phyloP scores from a whole-genome alignment of 2,329 filamentous ascomycete genomes.

The Beauveria bassiana region DNA sequence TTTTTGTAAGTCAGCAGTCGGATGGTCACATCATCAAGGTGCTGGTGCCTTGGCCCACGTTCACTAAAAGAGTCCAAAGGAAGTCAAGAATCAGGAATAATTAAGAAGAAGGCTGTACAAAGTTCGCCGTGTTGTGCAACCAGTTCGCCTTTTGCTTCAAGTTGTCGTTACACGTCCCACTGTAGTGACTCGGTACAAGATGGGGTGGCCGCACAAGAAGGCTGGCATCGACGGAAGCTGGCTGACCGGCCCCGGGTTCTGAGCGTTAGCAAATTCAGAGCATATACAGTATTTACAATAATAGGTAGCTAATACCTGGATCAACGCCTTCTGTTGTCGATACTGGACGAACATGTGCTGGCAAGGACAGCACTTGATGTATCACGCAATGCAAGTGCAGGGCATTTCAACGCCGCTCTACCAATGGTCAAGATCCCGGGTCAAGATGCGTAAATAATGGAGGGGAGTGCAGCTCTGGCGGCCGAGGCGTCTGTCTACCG shows the following conservation, averaged over 20 bases:
- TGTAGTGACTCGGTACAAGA: no score
- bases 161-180: no score
- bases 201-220: no score
- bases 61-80: not conserved
- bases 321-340: not conserved
- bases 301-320: no score
- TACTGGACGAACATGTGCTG: not conserved
- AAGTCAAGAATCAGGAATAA: not conserved
- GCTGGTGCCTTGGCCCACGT: not conserved
- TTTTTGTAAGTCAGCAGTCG: not conserved
- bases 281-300: no score
- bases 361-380: no score
- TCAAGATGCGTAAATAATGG: not conserved
- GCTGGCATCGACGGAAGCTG: no score
- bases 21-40: not conserved
- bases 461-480: not conserved
- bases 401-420: no score
- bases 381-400: no score
- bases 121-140: not conserved
- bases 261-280: no score
- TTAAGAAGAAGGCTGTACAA: not conserved
- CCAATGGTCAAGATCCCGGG: no score
- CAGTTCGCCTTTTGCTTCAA: not conserved
- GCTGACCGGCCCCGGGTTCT: no score
- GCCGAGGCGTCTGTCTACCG: not conserved